Evolutionary conservation across 140 eudicot species (phyloP), one percentile per base, ranked within the genome.

Genomic region (Anethum foeniculum): DNA sequence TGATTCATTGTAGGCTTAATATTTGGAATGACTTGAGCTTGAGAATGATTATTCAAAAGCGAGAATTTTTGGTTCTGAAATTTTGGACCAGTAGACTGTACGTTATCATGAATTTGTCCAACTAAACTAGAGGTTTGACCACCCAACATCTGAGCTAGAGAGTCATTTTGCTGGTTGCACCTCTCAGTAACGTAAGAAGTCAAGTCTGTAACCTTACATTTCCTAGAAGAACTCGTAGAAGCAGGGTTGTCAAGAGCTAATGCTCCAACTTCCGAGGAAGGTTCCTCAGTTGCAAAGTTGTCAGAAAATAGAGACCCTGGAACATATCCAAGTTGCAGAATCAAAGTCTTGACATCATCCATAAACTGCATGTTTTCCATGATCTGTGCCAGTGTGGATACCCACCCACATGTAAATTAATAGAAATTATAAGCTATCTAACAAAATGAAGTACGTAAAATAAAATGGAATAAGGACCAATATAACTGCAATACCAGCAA

Each of bases 261-360:
- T 47, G 82, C 67, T 39, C 75, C 85, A 32, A 38, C 71, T 82
- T 54, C 68, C 41, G 82, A 81, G 68, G 82, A 69, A 81, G 81
- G 83, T 77, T 84, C 90, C 4, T 86, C 86, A 71, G 88, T 64
- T 79, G 78, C 78, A 84, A 86, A 88, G 75, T 83, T 86, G 27
- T 90, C 96, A 41, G 94, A 84, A 68, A 92, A 78, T 75, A 91
- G 81, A 23, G 85, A 89, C 56, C 94, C 94, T 13, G 93, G 93
- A 81, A 92, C 87, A 82, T 91, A 84, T 79, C 97, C 97, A 54
- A 94, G 91, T 81, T 92, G 98, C 87, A 80, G 86, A 81, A 94
- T 76, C 71, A 94, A 76, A 77, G 90, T 81, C 85, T 77, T 88
- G 60, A 94, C 98, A 74, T 90, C 96, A 80, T 87, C 86, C 80